These are phyloP conservation scores for Jamesozyma lodderae DNA, from an alignment of 805 yeast genomes.

Conservation along the genomic window DNA sequence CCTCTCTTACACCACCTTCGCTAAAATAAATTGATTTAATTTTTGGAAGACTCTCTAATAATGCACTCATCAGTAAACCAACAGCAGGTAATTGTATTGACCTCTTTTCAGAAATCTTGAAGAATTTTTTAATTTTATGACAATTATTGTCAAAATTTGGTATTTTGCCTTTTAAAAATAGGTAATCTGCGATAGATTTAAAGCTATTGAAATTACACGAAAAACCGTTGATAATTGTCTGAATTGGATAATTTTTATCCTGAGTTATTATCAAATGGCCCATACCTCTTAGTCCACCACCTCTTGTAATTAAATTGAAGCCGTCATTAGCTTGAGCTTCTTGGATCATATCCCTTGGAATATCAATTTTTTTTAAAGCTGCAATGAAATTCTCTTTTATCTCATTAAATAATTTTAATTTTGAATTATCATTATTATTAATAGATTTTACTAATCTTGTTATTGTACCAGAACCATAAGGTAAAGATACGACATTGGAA, in stretches of 20 bases:
- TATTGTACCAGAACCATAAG: slow-evolving; percentile 67
- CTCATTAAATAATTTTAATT: slow-evolving; percentile 37
- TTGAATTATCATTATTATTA: slow-evolving; percentile 30
- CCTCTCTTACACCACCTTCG: slow-evolving; percentile 75
- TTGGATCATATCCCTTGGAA: slow-evolving; percentile 44
- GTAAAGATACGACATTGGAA: slow-evolving; percentile 50
- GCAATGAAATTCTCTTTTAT: slow-evolving; percentile 38
- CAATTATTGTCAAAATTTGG: slow-evolving; percentile 28
- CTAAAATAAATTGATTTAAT: slow-evolving; percentile 57
- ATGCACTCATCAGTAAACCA: slow-evolving; percentile 52
- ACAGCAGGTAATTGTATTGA: slow-evolving; percentile 63
- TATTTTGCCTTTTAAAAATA: slow-evolving; percentile 40
- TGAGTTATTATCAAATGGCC: slow-evolving; percentile 50
- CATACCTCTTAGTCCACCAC: slow-evolving; percentile 66
- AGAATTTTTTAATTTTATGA: slow-evolving; percentile 35
- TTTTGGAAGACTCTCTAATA: slow-evolving; percentile 52
- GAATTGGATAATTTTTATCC: slow-evolving; percentile 53
- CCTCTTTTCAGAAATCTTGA: slow-evolving; percentile 57
- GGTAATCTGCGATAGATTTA: slow-evolving; percentile 40
- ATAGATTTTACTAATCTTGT: slow-evolving; percentile 46
- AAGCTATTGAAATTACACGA: slow-evolving; percentile 48
- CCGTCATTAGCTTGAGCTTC: slow-evolving; percentile 51
- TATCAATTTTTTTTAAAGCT: slow-evolving; percentile 43
- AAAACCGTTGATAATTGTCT: slow-evolving; percentile 62
- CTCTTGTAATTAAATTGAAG: slow-evolving; percentile 54